Percentiles rank a stretch among this genome's conserved stretches.
These are phyloP conservation scores for Talaromyces sp. DNA, from an alignment of 2,329 filamentous ascomycete species.

Conservation along the genomic window DNA sequence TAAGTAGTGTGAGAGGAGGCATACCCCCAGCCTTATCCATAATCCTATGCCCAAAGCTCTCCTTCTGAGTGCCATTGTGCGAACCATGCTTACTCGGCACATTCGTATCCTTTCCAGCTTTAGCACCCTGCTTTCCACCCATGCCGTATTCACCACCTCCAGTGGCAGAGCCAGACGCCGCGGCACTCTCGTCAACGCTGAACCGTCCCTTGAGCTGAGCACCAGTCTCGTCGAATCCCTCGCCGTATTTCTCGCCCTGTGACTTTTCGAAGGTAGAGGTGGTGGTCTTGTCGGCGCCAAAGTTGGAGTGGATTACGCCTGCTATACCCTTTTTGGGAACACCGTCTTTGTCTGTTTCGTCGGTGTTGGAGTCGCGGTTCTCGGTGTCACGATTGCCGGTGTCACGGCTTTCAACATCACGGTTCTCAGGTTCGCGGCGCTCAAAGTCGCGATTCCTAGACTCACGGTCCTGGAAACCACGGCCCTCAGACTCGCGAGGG, in stretches of 20 bases:
- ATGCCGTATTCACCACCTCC: conserved; percentile 2
- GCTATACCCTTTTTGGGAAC: not conserved
- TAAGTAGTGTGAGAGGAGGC: not conserved
- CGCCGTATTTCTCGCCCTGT: conserved; percentile 13
- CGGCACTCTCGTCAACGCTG: not conserved
- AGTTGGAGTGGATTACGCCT: conserved; percentile 13
- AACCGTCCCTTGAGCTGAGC: not conserved
- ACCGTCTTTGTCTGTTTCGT: not conserved
- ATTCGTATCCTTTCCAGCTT: conserved; percentile 1
- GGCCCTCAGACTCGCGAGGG: not conserved
- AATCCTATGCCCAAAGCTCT: conserved; percentile 16
- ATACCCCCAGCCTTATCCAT: conserved; percentile 17
- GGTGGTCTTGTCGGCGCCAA: conserved; percentile 18
- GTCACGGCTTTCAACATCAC: not conserved
- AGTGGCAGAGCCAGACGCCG: conserved; percentile 4
- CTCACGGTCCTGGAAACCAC: not conserved
- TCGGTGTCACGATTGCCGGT: not conserved
- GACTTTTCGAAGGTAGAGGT: conserved; percentile 20
- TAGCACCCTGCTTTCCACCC: not conserved
- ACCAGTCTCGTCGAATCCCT: conserved; percentile 8
- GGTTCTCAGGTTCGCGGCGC: not conserved
- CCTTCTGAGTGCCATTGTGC: conserved; percentile 1
- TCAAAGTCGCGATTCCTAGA: not conserved
- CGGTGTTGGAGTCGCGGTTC: not conserved
- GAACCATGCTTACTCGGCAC: not conserved